phyloP scores from a whole-genome alignment of 805 yeast species.

The Suhomyces faveliae region DNA sequence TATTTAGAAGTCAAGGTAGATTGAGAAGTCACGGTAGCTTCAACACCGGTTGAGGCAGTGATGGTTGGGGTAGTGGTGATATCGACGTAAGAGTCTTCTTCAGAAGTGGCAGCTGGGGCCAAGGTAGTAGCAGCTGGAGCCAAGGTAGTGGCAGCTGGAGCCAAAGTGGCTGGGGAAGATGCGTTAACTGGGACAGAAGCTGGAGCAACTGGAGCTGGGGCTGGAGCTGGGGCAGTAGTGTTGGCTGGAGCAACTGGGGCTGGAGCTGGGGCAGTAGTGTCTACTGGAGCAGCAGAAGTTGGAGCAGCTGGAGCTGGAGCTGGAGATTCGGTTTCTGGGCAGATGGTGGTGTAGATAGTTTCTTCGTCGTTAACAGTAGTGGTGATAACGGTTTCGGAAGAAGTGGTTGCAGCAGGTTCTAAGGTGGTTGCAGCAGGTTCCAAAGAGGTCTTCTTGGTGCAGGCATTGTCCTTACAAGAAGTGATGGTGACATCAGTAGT shows the following conservation, averaged over 20 bases:
- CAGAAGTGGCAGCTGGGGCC: constrained; percentile 19
- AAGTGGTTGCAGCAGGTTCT: constrained; percentile 12
- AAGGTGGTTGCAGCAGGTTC: constrained; percentile 13
- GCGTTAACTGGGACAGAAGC: constrained; percentile 5
- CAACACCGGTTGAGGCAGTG: constrained; percentile 46
- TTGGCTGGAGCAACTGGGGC: constrained; percentile 5
- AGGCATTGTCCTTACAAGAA: constrained; percentile 32
- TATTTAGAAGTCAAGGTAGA: constrained; percentile 37
- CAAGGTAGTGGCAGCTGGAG: constrained; percentile 11
- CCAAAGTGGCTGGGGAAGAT: constrained; percentile 8
- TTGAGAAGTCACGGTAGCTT: constrained; percentile 34
- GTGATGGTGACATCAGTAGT: constrained; percentile 36
- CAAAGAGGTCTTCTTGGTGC: constrained; percentile 23
- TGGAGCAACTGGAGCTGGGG: constrained; percentile 10
- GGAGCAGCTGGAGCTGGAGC: constrained; percentile 6
- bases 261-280: constrained; percentile 5
- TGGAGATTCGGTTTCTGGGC: constrained; percentile 11
- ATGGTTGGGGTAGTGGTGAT: constrained; percentile 50
- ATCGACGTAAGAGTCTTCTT: constrained; percentile 44
- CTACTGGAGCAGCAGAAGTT: constrained; percentile 5
- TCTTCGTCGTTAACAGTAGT: constrained; percentile 7
- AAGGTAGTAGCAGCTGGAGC: constrained; percentile 6
- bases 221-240: constrained; percentile 11
- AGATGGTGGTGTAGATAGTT: constrained; percentile 20
- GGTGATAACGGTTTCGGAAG: constrained; percentile 8